Percentiles rank a stretch among this genome's conserved stretches.
Conservation (phyloP, 2,329 filamentous ascomycete genomes). For the Metarhizium album region DNA sequence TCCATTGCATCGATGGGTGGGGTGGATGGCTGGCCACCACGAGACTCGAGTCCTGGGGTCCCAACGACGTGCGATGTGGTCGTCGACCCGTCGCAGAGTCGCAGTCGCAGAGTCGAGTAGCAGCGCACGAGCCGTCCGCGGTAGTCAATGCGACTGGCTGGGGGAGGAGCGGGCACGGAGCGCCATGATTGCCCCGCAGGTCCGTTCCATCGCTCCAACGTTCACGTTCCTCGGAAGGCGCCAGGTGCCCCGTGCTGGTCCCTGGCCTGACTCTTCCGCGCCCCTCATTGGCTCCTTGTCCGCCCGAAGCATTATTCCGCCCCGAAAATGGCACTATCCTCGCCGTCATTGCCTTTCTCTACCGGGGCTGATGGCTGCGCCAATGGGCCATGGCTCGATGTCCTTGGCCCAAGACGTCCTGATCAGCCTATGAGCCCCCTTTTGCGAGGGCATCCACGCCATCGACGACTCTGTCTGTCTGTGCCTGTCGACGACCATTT, state of each 20-base stretch:
- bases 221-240: not conserved
- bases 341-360: not conserved
- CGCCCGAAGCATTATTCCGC: not conserved
- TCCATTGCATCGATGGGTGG: not conserved
- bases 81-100: not conserved
- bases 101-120: not conserved
- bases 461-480: no score
- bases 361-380: not conserved
- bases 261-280: not conserved
- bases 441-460: no score
- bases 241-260: no score
- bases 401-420: not conserved
- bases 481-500: not conserved
- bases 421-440: not conserved
- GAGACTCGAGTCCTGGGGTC: no score
- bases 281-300: not conserved
- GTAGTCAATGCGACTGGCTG: constrained; percentile 3
- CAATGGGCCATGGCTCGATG: not conserved
- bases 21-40: no score
- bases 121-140: not conserved
- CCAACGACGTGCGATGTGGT: no score
- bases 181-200: constrained; percentile 17
- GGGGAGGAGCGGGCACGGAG: constrained; percentile 15
- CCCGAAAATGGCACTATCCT: not conserved
- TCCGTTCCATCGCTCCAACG: constrained; percentile 15